Evolutionary conservation across 1,284 basidiomycete species (phyloP), one percentile per base, ranked within the genome.

Genomic region (Takashimella koratensis): DNA sequence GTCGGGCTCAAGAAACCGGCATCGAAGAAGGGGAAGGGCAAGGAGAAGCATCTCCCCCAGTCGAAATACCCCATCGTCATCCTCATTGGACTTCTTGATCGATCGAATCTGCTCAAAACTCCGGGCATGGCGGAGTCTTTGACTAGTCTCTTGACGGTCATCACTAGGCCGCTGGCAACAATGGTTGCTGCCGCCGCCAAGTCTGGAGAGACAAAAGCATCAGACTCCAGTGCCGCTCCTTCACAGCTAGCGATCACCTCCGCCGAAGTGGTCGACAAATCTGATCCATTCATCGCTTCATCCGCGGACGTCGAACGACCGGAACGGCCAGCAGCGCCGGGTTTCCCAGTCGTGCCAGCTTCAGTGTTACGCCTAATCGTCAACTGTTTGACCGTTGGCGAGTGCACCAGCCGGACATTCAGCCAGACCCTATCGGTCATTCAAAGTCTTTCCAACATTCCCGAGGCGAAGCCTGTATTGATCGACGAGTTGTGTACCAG

Each of bases 361-460:
- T 73, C 83, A 3, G 85, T 88, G 25, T 81, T 97, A 20, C 85
- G 88, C 40, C 83, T 92, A 41, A 90, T 97, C 56, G 90, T 96
- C 68, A 96, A 97, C 71, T 90, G 96, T 62, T 79, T 97, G 53
- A 95, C 93, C 20, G 82, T 87, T 21, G 93, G 94, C 45, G 93
- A 98, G 78, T 96, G 92, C 71, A 91, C 91, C n/a, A 89, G 87
- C 48, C 82, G 87, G 45, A 94, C 91, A 12, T 98, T 98, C 82
- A 86, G 90, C 60, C 86, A 93, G 67, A 93, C 90, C 41, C 79
- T 96, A 36, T 81, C 85, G 16, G 82, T 95, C 41, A 95, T 97
- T 58, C 90, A 94, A 72, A 86, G 96, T 68, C 78, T 96, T 21
- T 92, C 90, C 0, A 83, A 83, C 70, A 83, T 96, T 55, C 86